phyloP scores from a whole-genome alignment of 805 yeast genomes.

The Priceomyces carsonii region DNA sequence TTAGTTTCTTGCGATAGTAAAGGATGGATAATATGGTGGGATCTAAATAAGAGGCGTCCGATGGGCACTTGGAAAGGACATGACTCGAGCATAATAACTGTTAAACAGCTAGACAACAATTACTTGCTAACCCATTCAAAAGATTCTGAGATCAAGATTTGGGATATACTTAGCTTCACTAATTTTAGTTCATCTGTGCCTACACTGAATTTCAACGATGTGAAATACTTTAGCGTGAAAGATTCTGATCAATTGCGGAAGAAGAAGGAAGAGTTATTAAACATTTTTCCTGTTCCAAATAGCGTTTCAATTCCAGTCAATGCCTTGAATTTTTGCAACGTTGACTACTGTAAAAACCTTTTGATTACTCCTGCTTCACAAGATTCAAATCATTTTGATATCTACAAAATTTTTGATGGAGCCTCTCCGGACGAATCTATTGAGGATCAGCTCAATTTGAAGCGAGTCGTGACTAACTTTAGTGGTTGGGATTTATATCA shows the following conservation, averaged over 20 bases:
- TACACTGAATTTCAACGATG: constrained; percentile 10
- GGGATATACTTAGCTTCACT: constrained; percentile 29
- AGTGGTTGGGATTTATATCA: constrained; percentile 22
- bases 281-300: constrained; percentile 17
- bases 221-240: constrained; percentile 11
- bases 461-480: constrained; percentile 34
- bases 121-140: constrained; percentile 62
- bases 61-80: constrained; percentile 62
- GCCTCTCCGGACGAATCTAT: background rate
- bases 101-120: constrained; percentile 28
- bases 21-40: constrained; percentile 71
- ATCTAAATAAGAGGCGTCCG: constrained; percentile 56
- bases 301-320: constrained; percentile 65
- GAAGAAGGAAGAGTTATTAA: constrained; percentile 9
- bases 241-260: constrained; percentile 20
- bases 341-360: constrained; percentile 38
- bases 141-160: constrained; percentile 55
- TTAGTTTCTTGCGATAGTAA: constrained; percentile 58
- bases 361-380: constrained; percentile 63
- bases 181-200: constrained; percentile 3
- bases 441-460: constrained; percentile 16
- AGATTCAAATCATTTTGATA: constrained; percentile 64
- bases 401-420: constrained; percentile 44
- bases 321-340: constrained; percentile 69
- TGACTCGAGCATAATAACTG: constrained; percentile 47